A percentile compares a stretch with the other conserved stretches of the same genome.
These are phyloP conservation scores for Sphaerosporella brunnea DNA, from an alignment of 495 filamentous ascomycete genomes.

Conservation along the genomic window DNA sequence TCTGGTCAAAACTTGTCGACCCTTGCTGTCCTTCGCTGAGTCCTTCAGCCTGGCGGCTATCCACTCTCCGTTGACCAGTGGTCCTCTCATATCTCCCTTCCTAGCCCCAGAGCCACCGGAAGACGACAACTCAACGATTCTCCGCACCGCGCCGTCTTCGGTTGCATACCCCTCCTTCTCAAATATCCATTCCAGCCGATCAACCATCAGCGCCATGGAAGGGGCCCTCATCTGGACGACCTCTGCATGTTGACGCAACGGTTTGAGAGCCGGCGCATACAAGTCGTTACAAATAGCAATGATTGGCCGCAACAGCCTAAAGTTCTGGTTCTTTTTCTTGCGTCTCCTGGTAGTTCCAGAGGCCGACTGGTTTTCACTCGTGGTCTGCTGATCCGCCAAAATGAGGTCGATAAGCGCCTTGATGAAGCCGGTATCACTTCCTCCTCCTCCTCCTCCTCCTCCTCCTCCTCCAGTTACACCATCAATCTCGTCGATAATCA, in stretches of 20 bases:
- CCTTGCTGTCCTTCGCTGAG: slow-evolving; percentile 14
- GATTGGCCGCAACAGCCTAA: slow-evolving; percentile 68
- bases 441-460: slow-evolving; percentile 40
- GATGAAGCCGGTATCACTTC: slow-evolving; percentile 72
- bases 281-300: slow-evolving; percentile 95
- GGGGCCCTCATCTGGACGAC: slow-evolving; percentile 85
- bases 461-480: slow-evolving; percentile 62
- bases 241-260: slow-evolving; percentile 68
- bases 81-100: slow-evolving; percentile 78
- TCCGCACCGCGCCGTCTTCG: slow-evolving; percentile 71
- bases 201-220: slow-evolving; percentile 67
- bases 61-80: slow-evolving; percentile 92
- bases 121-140: slow-evolving; percentile 55
- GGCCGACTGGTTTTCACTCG: neutral
- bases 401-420: slow-evolving; percentile 87
- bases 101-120: slow-evolving; percentile 35
- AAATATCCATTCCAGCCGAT: slow-evolving; percentile 65
- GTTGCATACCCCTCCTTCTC: slow-evolving; percentile 66
- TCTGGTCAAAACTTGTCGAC: slow-evolving; percentile 42
- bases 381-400: slow-evolving; percentile 44
- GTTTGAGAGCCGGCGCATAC: slow-evolving; percentile 78
- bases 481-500: slow-evolving; percentile 92
- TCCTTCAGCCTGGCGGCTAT: slow-evolving; percentile 60
- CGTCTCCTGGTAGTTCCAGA: slow-evolving; percentile 22
- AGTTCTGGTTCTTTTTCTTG: slow-evolving; percentile 58